Conservation (phyloP, 2,329 filamentous ascomycete species). For the Xylaria sp. region DNA sequence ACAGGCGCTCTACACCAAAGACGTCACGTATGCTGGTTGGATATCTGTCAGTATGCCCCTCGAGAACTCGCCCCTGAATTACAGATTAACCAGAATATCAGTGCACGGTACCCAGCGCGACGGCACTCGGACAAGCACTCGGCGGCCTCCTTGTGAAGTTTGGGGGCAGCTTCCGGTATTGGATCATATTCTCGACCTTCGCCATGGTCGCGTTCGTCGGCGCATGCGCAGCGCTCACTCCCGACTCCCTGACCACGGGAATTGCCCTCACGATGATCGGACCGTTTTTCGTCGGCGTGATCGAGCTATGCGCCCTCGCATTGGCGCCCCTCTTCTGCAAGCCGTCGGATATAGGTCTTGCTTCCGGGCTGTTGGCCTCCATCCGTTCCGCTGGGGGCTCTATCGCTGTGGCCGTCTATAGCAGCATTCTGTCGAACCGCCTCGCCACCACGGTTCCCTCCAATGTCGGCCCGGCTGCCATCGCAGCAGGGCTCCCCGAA, state of each 20-base stretch:
- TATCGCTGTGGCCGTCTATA: constrained; percentile 44
- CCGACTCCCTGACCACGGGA: constrained; percentile 35
- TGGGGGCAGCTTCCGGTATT: constrained; percentile 41
- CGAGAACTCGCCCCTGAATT: neutral
- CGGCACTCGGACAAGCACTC: constrained; percentile 39
- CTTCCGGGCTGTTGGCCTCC: constrained; percentile 44
- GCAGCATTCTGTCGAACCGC: constrained; percentile 43
- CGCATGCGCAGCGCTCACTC: constrained; percentile 39
- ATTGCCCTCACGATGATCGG: constrained; percentile 42
- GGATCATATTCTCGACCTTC: constrained; percentile 42
- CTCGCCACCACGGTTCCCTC: constrained; percentile 40
- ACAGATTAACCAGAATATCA: constrained; percentile 17
- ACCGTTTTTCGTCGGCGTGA: constrained; percentile 42
- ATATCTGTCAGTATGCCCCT: constrained; percentile 34
- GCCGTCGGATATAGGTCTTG: constrained; percentile 44
- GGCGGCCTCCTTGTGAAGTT: constrained; percentile 39
- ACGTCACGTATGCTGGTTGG: constrained; percentile 42
- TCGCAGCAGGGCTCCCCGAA: constrained; percentile 41
- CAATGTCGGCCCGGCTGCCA: constrained; percentile 39
- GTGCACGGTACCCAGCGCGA: constrained; percentile 40
- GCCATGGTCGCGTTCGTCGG: constrained; percentile 42
- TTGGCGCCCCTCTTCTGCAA: constrained; percentile 43
- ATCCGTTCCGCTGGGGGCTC: constrained; percentile 43
- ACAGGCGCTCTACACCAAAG: constrained; percentile 38
- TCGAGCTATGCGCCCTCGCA: constrained; percentile 40